phyloP scores from a whole-genome alignment of 768 basidiomycete species.

The Pleurotus citrinopileatus region DNA sequence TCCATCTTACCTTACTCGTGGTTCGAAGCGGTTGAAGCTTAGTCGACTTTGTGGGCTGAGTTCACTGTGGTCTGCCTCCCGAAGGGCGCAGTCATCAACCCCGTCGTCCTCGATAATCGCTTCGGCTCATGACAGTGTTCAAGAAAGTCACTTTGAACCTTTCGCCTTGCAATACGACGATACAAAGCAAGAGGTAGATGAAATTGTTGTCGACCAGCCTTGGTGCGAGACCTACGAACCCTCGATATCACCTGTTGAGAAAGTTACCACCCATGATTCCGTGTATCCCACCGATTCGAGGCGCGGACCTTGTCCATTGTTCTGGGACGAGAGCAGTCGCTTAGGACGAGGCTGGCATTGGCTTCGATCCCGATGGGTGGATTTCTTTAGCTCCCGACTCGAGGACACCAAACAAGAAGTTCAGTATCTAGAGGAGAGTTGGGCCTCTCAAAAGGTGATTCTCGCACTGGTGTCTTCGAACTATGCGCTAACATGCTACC shows the following conservation, averaged over 20 bases:
- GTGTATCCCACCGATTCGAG: neutral
- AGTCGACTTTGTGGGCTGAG: neutral
- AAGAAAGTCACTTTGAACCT: slow-evolving; percentile 3
- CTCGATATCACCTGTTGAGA: neutral
- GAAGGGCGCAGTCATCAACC: neutral
- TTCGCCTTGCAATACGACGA: neutral
- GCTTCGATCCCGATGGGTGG: neutral
- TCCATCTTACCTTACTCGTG: neutral
- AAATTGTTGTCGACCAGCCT: slow-evolving; percentile 9
- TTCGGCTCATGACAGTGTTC: neutral
- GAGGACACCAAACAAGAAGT: neutral
- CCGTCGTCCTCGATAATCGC: neutral
- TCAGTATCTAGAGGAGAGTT: neutral
- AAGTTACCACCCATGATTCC: neutral
- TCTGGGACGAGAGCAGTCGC: neutral
- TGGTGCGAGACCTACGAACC: slow-evolving; percentile 7
- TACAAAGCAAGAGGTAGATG: slow-evolving; percentile 7
- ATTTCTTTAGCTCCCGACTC: slow-evolving; percentile 6
- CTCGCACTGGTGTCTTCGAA: neutral
- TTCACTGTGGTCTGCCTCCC: neutral
- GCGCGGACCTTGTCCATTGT: neutral
- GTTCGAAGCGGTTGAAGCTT: neutral
- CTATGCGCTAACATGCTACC: neutral
- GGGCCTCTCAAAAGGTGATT: slow-evolving; percentile 2
- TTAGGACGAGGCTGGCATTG: neutral